A percentile compares a stretch with the other conserved stretches of the same genome.
phyloP scores from a whole-genome alignment of 352 stramenopile genomes.

The Phytophthora agathidicida region DNA sequence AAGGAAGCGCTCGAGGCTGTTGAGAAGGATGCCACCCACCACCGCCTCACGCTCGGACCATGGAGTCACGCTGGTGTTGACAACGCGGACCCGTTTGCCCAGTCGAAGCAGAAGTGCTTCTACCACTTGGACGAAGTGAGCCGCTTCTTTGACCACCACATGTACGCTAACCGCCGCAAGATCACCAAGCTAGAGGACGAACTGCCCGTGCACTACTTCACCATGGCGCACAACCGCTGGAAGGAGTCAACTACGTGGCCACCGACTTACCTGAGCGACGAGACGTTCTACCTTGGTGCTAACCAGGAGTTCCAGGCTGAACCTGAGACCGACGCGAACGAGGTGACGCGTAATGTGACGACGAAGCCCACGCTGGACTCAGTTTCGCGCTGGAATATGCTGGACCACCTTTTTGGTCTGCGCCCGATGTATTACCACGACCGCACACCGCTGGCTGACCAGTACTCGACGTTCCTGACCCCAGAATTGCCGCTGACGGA shows the following conservation, averaged over 20 bases:
- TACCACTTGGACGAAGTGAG: constrained; percentile 85
- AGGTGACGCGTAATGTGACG: constrained; percentile 45
- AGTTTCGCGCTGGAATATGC: constrained; percentile 76
- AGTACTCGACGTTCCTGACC: constrained; percentile 73
- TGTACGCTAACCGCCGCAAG: constrained; percentile 67
- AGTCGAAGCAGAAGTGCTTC: constrained; percentile 87
- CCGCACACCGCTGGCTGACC: constrained; percentile 49
- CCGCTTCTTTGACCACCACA: constrained; percentile 85
- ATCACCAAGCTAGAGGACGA: constrained; percentile 68
- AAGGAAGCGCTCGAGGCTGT: constrained; percentile 34
- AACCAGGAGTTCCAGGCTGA: constrained; percentile 56
- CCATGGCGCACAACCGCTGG: constrained; percentile 78
- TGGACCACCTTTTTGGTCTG: constrained; percentile 74
- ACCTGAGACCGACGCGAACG: constrained; percentile 40
- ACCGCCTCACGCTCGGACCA: constrained; percentile 78
- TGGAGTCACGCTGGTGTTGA: constrained; percentile 87
- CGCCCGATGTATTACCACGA: constrained; percentile 84
- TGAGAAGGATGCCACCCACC: constrained; percentile 48
- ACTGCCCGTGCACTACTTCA: constrained; percentile 83
- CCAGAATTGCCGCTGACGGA: constrained; percentile 59
- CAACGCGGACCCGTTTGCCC: constrained; percentile 78
- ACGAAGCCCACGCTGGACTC: constrained; percentile 52
- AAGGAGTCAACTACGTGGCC: constrained; percentile 70
- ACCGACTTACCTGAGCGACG: constrained; percentile 56
- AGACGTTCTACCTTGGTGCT: constrained; percentile 57